Conservation (phyloP, 1,139 yeast species). For the Debaryomyces psychrophilus region DNA sequence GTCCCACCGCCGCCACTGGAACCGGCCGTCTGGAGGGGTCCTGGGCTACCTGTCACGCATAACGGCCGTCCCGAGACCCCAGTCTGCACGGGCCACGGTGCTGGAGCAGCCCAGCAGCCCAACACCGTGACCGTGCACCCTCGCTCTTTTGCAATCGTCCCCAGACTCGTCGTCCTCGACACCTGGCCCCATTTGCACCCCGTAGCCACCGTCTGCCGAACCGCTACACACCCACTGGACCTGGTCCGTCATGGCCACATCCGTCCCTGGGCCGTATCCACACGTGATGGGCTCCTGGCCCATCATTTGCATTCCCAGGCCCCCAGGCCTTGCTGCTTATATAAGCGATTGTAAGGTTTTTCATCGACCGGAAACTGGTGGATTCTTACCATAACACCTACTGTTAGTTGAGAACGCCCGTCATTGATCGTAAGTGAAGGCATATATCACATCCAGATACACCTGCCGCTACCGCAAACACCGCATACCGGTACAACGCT, state of each 20-base stretch:
- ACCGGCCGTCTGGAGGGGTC: neutral
- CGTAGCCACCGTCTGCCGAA: neutral
- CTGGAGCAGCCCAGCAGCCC: neutral
- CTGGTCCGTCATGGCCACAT: neutral
- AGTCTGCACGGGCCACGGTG: too few species aligned
- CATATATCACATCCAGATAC: slow-evolving; percentile 1
- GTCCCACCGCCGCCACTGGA: neutral
- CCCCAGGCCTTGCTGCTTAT: neutral
- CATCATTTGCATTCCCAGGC: neutral
- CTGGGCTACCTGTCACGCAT: too few species aligned
- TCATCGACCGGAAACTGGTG: slow-evolving; percentile 3
- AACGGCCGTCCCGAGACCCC: too few species aligned
- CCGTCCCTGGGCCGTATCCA: neutral
- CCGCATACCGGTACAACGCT: neutral
- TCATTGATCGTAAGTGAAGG: slow-evolving; percentile 1
- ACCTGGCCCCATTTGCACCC: neutral
- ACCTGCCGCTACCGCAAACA: neutral
- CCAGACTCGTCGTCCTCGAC: neutral
- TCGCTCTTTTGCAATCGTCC: slow-evolving; percentile 6
- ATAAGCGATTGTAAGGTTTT: slow-evolving; percentile 2
- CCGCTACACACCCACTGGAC: neutral
- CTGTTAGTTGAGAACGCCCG: neutral
- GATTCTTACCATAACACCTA: neutral
- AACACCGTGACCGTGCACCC: neutral
- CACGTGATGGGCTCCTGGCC: slow-evolving; percentile 1